Base-by-base conservation (phyloP, 106 monocot genomes). In the Apostasia ramifera region DNA sequence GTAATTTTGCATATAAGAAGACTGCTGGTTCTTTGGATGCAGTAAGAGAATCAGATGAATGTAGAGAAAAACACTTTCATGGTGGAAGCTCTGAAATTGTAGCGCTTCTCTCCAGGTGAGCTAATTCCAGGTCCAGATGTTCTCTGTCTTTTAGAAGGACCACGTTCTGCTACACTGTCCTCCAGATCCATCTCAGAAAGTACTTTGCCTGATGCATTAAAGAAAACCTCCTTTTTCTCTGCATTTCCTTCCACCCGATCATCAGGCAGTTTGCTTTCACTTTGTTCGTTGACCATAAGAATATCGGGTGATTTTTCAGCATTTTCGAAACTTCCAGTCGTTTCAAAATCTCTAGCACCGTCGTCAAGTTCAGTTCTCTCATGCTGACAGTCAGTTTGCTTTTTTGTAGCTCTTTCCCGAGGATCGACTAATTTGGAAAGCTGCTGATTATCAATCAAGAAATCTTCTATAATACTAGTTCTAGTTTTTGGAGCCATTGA, bases 61-160 rank as follows among this genome's bases (percentile, higher is more conserved):
- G 50, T 5, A 5, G 15, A 64, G 64, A 47, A 43, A 65, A 8
- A 65, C 47, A 65, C 65, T 65, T 4, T 47, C 65, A 47, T 65
- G 1, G 65, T 65, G 26, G 65, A 48, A 14, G 65, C 1, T 65
- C 65, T 65, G 48, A 65, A 48, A 65, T 65, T 65, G 48, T 65
- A 65, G 48, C 37, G 48, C 48, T 65, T 65, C 13, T 47, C 42
- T 65, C 48, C 48, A 48, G 15, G 46, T 26, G 13, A 65, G 38
- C 11, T 48, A 2, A 65, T 44, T 48, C 8, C 43, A 65, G 48
- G 2, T 11, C 37, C 48, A 65, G 26, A 26, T 65, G 65, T 48
- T 65, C n/a, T 65, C 65, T 65, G 65, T 37, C 65, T 65, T 65
- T 65, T 65, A 64, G 9, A 47, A 46, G n/a, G 46, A 13, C 15